Evolutionary conservation across 177 flowering plant species (phyloP).

Genomic region (Vitis hybrid): DNA sequence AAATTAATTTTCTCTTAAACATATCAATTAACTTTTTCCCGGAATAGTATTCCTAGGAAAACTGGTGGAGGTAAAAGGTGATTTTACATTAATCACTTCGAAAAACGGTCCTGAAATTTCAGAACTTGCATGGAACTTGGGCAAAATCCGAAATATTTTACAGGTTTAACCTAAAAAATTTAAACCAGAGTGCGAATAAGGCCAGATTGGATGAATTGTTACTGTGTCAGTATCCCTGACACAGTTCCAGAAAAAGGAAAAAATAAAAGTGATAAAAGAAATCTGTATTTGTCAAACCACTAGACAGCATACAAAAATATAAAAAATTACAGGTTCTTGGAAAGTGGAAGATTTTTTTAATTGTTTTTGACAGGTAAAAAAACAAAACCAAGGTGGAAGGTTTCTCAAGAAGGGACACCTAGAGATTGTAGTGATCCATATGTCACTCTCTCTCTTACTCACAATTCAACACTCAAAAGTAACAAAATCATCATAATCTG

Average conservation of each 20-base stretch:
- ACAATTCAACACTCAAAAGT: neutral
- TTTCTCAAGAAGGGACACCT: constrained; percentile 27
- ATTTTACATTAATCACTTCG: too few relatives aligned
- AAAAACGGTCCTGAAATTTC: too few relatives aligned
- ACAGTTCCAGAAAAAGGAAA: neutral
- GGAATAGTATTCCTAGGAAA: too few relatives aligned
- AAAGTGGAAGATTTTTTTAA: constrained; percentile 20
- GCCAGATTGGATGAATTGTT: constrained; percentile 9
- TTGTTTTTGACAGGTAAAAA: too few relatives aligned
- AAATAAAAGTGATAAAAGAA: neutral
- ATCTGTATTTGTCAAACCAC: constrained; percentile 19
- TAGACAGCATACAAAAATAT: neutral
- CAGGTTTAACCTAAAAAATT: neutral
- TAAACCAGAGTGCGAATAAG: neutral
- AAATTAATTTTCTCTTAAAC: too few relatives aligned
- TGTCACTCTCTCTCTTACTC: constrained; percentile 11
- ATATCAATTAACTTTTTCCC: too few relatives aligned
- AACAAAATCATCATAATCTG: constrained; percentile 11
- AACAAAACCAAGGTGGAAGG: constrained; percentile 19
- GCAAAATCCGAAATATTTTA: neutral
- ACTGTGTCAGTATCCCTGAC: constrained; percentile 10
- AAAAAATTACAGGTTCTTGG: constrained; percentile 16
- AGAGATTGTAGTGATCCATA: constrained; percentile 29
- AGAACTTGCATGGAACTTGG: neutral
- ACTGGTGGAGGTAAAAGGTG: too few relatives aligned